Evolutionary conservation across 345 rosid species (phyloP), one percentile per base, ranked within the genome.

Genomic region (Viola odorata): DNA sequence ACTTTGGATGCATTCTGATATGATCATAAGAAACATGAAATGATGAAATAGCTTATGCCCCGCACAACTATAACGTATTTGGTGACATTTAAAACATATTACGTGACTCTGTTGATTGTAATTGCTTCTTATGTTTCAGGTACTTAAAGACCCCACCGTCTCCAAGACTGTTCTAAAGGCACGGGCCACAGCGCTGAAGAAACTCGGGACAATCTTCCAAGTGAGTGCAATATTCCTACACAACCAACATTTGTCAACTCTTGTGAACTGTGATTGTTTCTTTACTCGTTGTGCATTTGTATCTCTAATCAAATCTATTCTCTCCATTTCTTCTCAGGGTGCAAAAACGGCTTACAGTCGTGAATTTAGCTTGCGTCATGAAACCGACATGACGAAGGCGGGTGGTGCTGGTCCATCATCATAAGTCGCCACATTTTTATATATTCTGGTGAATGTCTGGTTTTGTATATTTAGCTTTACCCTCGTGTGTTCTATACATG

Each of bases 131-230:
- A 41, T 50, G 9, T 65, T 41, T 51, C 79, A 94, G 97, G 96
- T 90, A 41, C 90, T 94, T 50, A 82, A 68, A 65, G 99, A 94
- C 81, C 97, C 99, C 58, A 81, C 68, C 52, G 92, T 74, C 32
- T 62, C 97, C 41, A 84, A 73, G 73, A 95, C 86, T 11, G 85
- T 81, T 58, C 85, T 88, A 40, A 71, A 55, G 61, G 60, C 65
- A 37, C 81, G 99, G 38, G 96, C 91, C 44, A 76, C 73, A 61
- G 99, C 72, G 5, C 71, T 94, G 82, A 88, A 78, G 67, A 88
- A 84, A 77, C 96, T 94, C 3, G 99, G 99, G 52, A 79, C 82
- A 41, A 75, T 94, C 70, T 94, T 94, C 74, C 92, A 91, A 73
- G 98, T 89, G 62, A 77, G 83, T 73, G 0, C 32, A 55, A 37